phyloP scores from a whole-genome alignment of 805 yeast genomes.

The Isabelozyma gotoi region DNA sequence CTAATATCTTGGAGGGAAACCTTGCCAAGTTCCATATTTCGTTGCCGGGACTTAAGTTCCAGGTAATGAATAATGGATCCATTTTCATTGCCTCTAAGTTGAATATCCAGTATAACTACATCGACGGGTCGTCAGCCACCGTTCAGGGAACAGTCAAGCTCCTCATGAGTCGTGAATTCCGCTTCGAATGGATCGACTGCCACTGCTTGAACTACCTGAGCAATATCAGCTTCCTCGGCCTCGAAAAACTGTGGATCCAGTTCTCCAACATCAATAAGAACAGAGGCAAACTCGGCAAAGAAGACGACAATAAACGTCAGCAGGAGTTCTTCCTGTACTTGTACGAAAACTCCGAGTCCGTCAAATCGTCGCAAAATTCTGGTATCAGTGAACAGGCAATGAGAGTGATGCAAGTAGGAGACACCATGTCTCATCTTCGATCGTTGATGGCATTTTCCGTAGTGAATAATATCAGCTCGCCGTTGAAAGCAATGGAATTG shows the following conservation, averaged over 20 bases:
- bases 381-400: conserved; percentile 68
- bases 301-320: conserved; percentile 5
- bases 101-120: conserved; percentile 39
- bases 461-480: conserved; percentile 48
- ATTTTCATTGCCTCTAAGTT: conserved; percentile 32
- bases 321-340: conserved; percentile 20
- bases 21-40: conserved; percentile 24
- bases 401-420: conserved; percentile 72
- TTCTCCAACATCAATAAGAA: conserved; percentile 7
- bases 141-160: conserved; percentile 63
- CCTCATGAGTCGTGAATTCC: conserved; percentile 58
- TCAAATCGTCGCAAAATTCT: conserved; percentile 48
- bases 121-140: conserved; percentile 70
- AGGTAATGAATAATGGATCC: conserved; percentile 40
- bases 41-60: conserved; percentile 38
- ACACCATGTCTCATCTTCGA: conserved; percentile 70
- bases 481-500: conserved; percentile 53
- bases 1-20: conserved; percentile 49
- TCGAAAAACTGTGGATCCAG: conserved; percentile 25
- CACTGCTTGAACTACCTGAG: conserved; percentile 32
- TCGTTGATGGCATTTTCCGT: conserved; percentile 62
- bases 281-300: conserved; percentile 8
- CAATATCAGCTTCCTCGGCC: conserved; percentile 21
- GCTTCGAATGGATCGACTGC: conserved; percentile 73
- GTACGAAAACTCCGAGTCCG: conserved; percentile 37